Evolutionary conservation across 225 moss, liverwort and hornwort genomes (phyloP).

Genomic region (Asterella californica): DNA sequence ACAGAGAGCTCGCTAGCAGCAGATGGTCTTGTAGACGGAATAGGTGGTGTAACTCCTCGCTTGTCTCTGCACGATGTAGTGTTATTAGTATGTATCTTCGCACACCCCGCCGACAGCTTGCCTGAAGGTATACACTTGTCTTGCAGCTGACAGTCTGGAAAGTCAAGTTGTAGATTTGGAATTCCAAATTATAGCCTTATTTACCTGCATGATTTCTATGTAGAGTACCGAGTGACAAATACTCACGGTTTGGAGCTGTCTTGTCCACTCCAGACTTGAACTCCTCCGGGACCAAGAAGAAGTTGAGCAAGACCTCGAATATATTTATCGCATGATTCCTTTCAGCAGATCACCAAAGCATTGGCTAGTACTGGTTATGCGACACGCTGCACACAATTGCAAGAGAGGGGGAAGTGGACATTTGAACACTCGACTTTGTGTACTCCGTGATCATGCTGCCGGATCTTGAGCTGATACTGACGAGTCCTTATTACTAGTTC

Average conservation of each 20-base stretch:
- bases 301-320: neutral
- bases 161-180: neutral
- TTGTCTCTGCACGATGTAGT: no score
- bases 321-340: no score
- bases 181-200: neutral
- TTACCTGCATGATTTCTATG: neutral
- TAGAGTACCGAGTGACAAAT: neutral
- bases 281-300: neutral
- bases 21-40: neutral
- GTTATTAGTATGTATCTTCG: no score
- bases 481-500: neutral
- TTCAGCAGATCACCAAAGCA: neutral
- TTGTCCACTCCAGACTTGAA: neutral
- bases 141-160: neutral
- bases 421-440: neutral
- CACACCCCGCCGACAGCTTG: neutral
- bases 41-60: no score
- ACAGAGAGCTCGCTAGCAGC: neutral
- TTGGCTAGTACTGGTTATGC: neutral
- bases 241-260: neutral
- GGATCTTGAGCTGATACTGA: neutral
- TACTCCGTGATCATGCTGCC: neutral
- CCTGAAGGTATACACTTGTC: neutral
- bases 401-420: neutral
- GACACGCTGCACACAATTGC: neutral